These are phyloP conservation scores for Bruguiera sexangula DNA, from an alignment of 345 rosid genomes.

Conservation along the genomic window DNA sequence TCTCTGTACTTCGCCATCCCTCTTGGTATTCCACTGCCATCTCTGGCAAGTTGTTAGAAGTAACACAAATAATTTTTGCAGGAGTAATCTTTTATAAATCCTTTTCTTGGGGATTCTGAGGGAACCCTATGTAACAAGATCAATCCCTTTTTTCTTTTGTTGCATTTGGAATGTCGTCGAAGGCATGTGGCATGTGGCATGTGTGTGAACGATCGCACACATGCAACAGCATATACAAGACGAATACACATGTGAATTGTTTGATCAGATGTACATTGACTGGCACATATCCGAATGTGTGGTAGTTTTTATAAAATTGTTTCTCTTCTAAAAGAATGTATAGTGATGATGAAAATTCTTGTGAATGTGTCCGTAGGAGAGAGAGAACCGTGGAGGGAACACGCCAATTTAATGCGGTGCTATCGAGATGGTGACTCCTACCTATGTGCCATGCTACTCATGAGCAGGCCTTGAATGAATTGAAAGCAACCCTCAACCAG, in stretches of 20 bases:
- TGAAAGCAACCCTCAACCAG: conserved; percentile 24
- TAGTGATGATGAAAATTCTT: too few relatives aligned
- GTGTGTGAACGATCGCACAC: too few relatives aligned
- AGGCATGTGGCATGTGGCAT: too few relatives aligned
- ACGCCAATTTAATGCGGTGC: not conserved
- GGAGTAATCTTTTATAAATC: conserved; percentile 26
- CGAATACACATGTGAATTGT: too few relatives aligned
- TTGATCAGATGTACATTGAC: too few relatives aligned
- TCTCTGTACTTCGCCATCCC: not conserved
- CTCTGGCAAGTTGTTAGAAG: too few relatives aligned
- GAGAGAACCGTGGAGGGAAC: conserved; percentile 13
- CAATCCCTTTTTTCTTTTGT: not conserved
- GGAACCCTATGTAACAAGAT: not conserved
- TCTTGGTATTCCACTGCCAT: not conserved
- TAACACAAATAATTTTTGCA: not conserved
- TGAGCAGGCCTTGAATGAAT: conserved; percentile 3
- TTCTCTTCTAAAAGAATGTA: too few relatives aligned
- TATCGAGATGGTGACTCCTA: conserved; percentile 12
- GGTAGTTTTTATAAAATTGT: too few relatives aligned
- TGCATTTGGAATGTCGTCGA: too few relatives aligned
- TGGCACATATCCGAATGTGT: too few relatives aligned
- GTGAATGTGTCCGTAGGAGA: too few relatives aligned
- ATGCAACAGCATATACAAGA: too few relatives aligned
- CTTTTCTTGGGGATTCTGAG: conserved; percentile 15
- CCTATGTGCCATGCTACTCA: not conserved